phyloP scores from a whole-genome alignment of 1,139 yeast species.

The Zygosaccharomyces pseudobailii region DNA sequence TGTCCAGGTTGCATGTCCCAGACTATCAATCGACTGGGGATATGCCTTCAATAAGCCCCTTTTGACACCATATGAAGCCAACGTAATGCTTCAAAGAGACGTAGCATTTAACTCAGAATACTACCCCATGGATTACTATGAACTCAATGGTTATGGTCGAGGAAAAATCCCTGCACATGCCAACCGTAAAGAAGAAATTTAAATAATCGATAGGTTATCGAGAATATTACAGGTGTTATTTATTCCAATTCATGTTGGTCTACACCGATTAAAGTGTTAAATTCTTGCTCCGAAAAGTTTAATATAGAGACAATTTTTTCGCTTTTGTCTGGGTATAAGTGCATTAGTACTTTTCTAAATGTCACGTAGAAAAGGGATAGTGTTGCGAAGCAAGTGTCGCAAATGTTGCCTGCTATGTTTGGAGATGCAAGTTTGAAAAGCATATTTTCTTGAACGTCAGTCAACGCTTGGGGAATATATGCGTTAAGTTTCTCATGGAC shows the following conservation, averaged over 20 bases:
- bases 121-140: slow-evolving; percentile 96
- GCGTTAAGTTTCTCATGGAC: slow-evolving; percentile 47
- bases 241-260: slow-evolving; percentile 33
- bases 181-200: neutral
- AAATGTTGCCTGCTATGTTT: slow-evolving; percentile 50
- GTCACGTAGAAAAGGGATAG: slow-evolving; percentile 52
- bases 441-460: slow-evolving; percentile 54
- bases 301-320: slow-evolving; percentile 27
- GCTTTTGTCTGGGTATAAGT: slow-evolving; percentile 34
- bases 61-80: slow-evolving; percentile 92
- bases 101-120: slow-evolving; percentile 57
- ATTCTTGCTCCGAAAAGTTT: slow-evolving; percentile 42
- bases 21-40: slow-evolving; percentile 97
- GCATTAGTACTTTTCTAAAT: slow-evolving; percentile 42
- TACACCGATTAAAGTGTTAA: slow-evolving; percentile 62
- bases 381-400: slow-evolving; percentile 44
- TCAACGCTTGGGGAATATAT: slow-evolving; percentile 57
- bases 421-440: slow-evolving; percentile 61
- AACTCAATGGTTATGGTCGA: slow-evolving; percentile 87
- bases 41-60: slow-evolving; percentile 92
- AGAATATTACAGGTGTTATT: neutral
- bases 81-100: slow-evolving; percentile 79
- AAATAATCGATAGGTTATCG: neutral
- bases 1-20: slow-evolving; percentile 96
- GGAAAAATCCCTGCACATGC: slow-evolving; percentile 59